A percentile compares a stretch with the other conserved stretches of the same genome.
phyloP scores from a whole-genome alignment of 169 alveolate species.

The Cryptosporidium sp. region DNA sequence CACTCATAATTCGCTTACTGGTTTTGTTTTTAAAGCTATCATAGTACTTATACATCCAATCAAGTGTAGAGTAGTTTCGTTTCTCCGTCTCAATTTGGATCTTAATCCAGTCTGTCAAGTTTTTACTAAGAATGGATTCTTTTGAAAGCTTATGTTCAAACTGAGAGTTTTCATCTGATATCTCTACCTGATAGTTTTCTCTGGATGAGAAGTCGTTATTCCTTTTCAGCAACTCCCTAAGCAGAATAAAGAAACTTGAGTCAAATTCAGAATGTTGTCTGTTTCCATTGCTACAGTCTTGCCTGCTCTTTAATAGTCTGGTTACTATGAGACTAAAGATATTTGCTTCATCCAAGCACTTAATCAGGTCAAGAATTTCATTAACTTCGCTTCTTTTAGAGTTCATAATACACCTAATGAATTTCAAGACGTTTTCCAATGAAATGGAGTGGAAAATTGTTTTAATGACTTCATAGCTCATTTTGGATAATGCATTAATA shows the following conservation, averaged over 20 bases:
- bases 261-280: neutral
- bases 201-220: conserved; percentile 2
- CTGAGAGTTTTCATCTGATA: neutral
- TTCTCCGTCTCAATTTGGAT: conserved; percentile 25
- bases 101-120: conserved; percentile 23
- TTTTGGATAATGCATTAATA: conserved; percentile 7
- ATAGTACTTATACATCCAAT: conserved; percentile 45
- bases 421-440: conserved; percentile 1
- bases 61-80: neutral
- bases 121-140: neutral
- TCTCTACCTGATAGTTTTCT: neutral
- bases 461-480: conserved; percentile 4
- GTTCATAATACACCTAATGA: conserved; percentile 10
- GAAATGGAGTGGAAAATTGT: conserved; percentile 8
- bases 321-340: conserved; percentile 29
- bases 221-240: conserved; percentile 7
- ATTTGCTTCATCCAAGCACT: neutral
- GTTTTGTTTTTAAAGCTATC: neutral
- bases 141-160: neutral
- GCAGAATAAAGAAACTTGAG: conserved; percentile 14
- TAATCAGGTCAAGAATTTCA: conserved; percentile 23
- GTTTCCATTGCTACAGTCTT: neutral
- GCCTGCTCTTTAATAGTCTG: conserved; percentile 21
- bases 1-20: too few species aligned
- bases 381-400: neutral